Base-by-base conservation (phyloP, 2,329 filamentous ascomycete species). In the Orbilia brochopaga region DNA sequence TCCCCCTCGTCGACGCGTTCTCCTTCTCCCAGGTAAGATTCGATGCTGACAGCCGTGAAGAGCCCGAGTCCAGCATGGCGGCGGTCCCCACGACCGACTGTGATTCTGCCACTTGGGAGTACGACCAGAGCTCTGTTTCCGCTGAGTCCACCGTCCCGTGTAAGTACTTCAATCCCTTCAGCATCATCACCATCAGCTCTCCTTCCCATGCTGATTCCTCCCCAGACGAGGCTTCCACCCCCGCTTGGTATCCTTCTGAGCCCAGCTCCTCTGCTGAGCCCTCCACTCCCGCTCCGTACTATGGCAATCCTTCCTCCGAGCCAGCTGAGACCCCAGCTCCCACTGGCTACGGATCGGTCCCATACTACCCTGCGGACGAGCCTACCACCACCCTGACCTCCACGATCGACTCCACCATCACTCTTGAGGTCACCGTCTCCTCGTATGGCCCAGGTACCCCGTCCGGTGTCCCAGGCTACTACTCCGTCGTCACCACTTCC, bases 381-480 rank as follows among this genome's bases (percentile, higher is more conserved):
- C 65, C 65, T 30, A 70, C 66, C 27, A 64, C 59, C 30, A 70
- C 66, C 30, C 8, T 70, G 54, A 70, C 66, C 30, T 64, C 66
- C 30, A 64, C 57, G 19, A 48, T 70, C 19, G 66, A 70, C 44
- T 59, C 59, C 6, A 70, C 66, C 30, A n/a, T 70, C 50, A 70
- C 66, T 13, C n/a, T 64, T 10, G 54, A 59, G 21, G 24, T 64
- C 23, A 64, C 59, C 8, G 54, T 58, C 37, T 55, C 42, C 35
- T 51, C 52, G 13, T 60, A 64, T 46, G 66, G 54, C 32, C 60
- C 60, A 32, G 21, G n/a, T n/a, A n/a, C 46, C 42, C 48, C 66
- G 30, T 42, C 59, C 21, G 37, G 35, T 32, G 59, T 51, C 23
- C 46, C 48, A 17, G 66, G 59, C 3, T 70, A 59, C 50, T 63